Evolutionary conservation across 352 stramenopile genomes (phyloP), one percentile per base, ranked within the genome.

Genomic region (Phytophthora uliginosa): DNA sequence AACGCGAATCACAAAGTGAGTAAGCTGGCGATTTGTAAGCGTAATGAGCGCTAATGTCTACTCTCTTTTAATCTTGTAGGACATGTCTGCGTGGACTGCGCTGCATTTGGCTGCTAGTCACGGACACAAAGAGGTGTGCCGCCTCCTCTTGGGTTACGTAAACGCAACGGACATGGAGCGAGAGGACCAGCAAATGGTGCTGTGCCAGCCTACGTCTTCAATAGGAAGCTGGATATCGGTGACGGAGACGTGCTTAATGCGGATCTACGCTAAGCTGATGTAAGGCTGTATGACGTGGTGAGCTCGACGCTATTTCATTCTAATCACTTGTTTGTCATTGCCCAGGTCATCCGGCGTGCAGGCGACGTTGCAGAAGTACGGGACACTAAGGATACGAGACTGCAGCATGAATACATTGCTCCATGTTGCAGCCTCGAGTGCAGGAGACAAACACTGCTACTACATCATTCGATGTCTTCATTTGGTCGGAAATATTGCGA

Each of bases 371-470:
- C 51, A 75, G 40, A 88, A 87, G 52, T 84, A 85, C 50, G 82
- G 79, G 1, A 87, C 79, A 6, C 45, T 89, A 26, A 69, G 79
- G 34, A 83, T 89, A 63, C 74, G 82, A 52, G 82, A 89, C 55
- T 85, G 75, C 55, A 82, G 79, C 15, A 87, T 89, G 82, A 89
- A 87, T 40, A 86, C 79, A 10, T 54, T 89, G 20, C 71, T 89
- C n/a, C 82, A 89, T 66, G 52, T 89, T 55, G 78, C 82, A 10
- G 82, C 78, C n/a, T 65, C 65, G 7, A 78, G 73, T 69, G 73
- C 76, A 45, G 72, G 64, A 18, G 75, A 82, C 40, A 76, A 79
- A 5, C 69, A 87, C 26, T 81, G 74, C 51, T 79, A 80, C 50
- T 89, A 87, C 63, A 75, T 89, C 24, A 76, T 89, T 18, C 73